Conservation (phyloP, 2,329 filamentous ascomycete species). For the Xylariales sp. region DNA sequence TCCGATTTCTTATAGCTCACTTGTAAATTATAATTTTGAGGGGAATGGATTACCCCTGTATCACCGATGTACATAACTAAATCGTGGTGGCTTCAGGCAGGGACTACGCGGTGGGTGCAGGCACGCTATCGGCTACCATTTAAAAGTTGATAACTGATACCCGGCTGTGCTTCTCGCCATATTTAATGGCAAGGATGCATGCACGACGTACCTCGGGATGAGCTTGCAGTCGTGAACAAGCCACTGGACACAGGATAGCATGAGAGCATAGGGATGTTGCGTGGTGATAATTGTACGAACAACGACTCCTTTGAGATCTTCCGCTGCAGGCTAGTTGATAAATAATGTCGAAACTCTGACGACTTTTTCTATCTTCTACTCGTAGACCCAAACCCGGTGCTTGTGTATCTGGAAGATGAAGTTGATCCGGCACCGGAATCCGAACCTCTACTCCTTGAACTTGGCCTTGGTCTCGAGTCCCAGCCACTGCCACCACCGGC, state of each 20-base stretch:
- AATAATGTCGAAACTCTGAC: neutral
- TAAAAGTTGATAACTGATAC: conserved; percentile 25
- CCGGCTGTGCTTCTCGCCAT: conserved; percentile 12
- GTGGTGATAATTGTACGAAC: conserved; percentile 27
- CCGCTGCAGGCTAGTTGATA: conserved; percentile 8
- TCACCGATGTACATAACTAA: conserved; percentile 37
- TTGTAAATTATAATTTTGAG: conserved; percentile 38
- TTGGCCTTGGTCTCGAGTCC: conserved; percentile 33
- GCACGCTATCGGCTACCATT: conserved; percentile 16
- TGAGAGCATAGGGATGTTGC: conserved; percentile 18
- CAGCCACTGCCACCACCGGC: conserved; percentile 47
- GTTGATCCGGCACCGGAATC: conserved; percentile 52
- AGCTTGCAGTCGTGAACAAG: conserved; percentile 18
- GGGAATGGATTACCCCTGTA: conserved; percentile 29
- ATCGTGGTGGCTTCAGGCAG: conserved; percentile 6
- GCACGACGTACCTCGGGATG: conserved; percentile 2
- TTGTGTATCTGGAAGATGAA: conserved; percentile 68
- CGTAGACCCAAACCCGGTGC: conserved; percentile 79
- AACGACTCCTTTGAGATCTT: conserved; percentile 8
- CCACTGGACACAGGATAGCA: conserved; percentile 37
- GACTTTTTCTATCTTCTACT: conserved; percentile 47
- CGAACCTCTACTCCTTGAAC: conserved; percentile 45
- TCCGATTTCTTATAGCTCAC: conserved; percentile 3
- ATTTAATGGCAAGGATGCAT: conserved; percentile 15
- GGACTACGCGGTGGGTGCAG: conserved; percentile 13